These are phyloP conservation scores for Angophora floribunda DNA, from an alignment of 345 rosid species.

Conservation along the genomic window DNA sequence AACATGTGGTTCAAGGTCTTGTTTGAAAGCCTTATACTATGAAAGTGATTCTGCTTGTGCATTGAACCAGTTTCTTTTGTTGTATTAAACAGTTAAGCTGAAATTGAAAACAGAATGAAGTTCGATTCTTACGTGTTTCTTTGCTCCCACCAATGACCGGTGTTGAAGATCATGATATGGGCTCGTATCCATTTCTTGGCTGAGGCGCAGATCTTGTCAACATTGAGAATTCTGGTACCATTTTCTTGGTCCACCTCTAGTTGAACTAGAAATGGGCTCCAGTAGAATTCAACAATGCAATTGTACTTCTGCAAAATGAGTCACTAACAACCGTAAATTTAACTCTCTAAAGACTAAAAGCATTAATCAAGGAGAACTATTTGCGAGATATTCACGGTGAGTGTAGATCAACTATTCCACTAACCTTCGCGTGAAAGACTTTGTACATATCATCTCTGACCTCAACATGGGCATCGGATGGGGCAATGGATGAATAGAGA, in stretches of 20 bases:
- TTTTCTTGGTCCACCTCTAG: slow-evolving; percentile 3
- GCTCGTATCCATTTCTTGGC: slow-evolving; percentile 28
- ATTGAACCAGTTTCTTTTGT: neutral
- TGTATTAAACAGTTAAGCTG: neutral
- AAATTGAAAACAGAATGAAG: neutral
- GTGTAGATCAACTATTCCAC: neutral
- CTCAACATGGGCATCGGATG: slow-evolving; percentile 11
- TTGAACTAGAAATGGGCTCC: slow-evolving; percentile 38
- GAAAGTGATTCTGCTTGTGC: neutral
- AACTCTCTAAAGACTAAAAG: neutral
- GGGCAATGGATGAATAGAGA: slow-evolving; percentile 27
- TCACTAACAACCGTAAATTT: neutral
- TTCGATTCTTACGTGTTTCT: slow-evolving; percentile 1
- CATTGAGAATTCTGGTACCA: slow-evolving; percentile 18
- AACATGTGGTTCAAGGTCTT: neutral
- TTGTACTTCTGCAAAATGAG: slow-evolving; percentile 19
- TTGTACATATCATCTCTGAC: neutral
- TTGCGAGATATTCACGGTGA: neutral
- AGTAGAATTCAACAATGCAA: slow-evolving; percentile 32
- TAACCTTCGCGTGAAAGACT: slow-evolving; percentile 30
- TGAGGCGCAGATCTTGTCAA: slow-evolving; percentile 15
- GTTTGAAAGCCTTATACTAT: neutral
- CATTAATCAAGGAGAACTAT: neutral
- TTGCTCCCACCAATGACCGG: slow-evolving; percentile 48
- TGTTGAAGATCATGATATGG: slow-evolving; percentile 41